phyloP scores from a whole-genome alignment of 129 eudicot genomes.

The carrot (Daucus carota) region DNA sequence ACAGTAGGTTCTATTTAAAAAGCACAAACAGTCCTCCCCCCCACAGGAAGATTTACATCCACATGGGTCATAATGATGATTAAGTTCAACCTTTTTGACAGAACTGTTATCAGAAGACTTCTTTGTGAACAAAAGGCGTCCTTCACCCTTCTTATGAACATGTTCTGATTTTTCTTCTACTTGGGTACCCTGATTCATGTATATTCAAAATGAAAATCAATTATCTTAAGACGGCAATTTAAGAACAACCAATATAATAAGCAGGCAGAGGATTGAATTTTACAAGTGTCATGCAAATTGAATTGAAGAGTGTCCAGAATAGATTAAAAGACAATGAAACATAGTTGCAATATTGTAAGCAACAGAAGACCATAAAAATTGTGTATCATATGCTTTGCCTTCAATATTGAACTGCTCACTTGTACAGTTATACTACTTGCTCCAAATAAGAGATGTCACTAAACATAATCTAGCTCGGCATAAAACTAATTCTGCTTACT shows the following conservation, averaged over 20 bases:
- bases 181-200: conserved; percentile 55
- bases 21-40: conserved; percentile 86
- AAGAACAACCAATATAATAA: conserved; percentile 2
- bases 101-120: conserved; percentile 82
- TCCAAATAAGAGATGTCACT: no score
- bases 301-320: neutral
- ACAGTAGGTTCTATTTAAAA: conserved; percentile 80
- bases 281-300: neutral
- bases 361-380: neutral
- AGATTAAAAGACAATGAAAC: neutral
- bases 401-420: no score
- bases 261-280: neutral
- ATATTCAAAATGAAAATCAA: conserved; percentile 15
- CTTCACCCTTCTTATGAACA: conserved; percentile 80
- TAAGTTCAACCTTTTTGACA: conserved; percentile 73
- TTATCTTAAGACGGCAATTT: neutral
- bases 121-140: conserved; percentile 81
- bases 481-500: no score
- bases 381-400: no score
- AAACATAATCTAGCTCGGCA: no score
- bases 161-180: conserved; percentile 68
- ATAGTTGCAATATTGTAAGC: neutral
- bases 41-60: conserved; percentile 90
- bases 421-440: no score
- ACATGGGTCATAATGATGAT: conserved; percentile 87